These are phyloP conservation scores for Pythium phragmitis DNA, from an alignment of 352 stramenopile species.

Conservation along the genomic window DNA sequence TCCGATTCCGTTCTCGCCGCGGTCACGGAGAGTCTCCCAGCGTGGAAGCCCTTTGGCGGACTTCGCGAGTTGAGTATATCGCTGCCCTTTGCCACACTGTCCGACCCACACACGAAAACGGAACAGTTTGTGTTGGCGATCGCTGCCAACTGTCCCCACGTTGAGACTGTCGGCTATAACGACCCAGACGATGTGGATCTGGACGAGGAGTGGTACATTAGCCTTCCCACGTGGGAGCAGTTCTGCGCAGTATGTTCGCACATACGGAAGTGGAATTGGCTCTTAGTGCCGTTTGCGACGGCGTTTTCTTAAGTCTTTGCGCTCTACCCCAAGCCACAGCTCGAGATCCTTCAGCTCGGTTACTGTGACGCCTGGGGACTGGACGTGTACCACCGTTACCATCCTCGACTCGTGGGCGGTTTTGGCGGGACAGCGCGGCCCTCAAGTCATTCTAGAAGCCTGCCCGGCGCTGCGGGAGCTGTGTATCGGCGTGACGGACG, in stretches of 20 bases:
- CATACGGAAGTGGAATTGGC: slow-evolving; percentile 1
- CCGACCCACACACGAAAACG: neutral
- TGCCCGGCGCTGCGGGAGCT: neutral
- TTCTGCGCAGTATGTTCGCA: slow-evolving; percentile 39
- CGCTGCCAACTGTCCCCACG: neutral
- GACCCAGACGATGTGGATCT: neutral
- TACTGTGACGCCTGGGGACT: neutral
- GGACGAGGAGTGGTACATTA: slow-evolving; percentile 31
- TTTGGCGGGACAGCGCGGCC: neutral
- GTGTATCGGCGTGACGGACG: neutral
- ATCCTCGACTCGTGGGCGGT: neutral
- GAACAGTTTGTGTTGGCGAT: neutral
- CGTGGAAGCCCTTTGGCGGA: neutral
- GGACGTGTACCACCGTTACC: neutral
- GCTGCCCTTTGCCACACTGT: neutral
- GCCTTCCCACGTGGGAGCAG: slow-evolving; percentile 32
- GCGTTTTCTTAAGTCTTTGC: slow-evolving; percentile 16
- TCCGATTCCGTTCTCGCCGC: neutral
- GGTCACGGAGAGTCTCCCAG: neutral
- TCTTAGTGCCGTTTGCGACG: slow-evolving; percentile 3
- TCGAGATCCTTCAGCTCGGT: neutral
- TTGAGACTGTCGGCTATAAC: neutral
- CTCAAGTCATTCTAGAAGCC: neutral
- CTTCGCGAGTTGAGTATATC: neutral
- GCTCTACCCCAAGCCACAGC: slow-evolving; percentile 7